phyloP scores from a whole-genome alignment of 129 eudicot genomes.

The Saussurea involucrata region DNA sequence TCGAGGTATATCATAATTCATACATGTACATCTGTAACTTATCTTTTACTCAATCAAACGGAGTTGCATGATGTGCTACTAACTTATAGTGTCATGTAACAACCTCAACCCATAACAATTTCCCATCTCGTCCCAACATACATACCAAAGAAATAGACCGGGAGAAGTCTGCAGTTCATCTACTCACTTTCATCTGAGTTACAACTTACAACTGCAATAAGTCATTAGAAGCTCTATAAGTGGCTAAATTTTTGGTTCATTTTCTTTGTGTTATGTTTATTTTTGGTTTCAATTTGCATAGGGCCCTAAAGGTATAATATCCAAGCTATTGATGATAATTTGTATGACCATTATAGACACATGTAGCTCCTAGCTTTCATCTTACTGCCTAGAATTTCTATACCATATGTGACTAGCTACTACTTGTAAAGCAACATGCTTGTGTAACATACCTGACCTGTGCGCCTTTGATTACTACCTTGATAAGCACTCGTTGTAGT shows the following conservation, averaged over 20 bases:
- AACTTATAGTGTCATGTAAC: neutral
- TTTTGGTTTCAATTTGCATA: neutral
- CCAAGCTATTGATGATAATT: neutral
- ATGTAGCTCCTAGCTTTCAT: neutral
- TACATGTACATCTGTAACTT: neutral
- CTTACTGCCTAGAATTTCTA: neutral
- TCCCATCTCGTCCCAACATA: neutral
- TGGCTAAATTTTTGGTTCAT: neutral
- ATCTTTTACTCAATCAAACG: neutral
- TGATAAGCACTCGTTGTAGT: neutral
- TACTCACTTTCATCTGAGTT: neutral
- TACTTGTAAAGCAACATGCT: neutral
- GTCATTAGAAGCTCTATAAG: neutral
- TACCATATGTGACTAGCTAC: neutral
- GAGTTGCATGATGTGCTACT: neutral
- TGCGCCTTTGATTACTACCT: neutral
- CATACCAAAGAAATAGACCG: neutral
- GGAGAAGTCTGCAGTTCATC: neutral
- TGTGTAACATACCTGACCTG: neutral
- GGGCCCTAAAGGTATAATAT: neutral
- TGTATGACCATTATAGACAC: neutral
- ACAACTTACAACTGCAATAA: neutral
- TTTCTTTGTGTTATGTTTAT: neutral
- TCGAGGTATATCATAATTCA: constrained; percentile 55
- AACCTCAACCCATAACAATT: neutral